Evolutionary conservation across 2,329 filamentous ascomycete species (phyloP).

Genomic region (Mycosphaerella arachidis): DNA sequence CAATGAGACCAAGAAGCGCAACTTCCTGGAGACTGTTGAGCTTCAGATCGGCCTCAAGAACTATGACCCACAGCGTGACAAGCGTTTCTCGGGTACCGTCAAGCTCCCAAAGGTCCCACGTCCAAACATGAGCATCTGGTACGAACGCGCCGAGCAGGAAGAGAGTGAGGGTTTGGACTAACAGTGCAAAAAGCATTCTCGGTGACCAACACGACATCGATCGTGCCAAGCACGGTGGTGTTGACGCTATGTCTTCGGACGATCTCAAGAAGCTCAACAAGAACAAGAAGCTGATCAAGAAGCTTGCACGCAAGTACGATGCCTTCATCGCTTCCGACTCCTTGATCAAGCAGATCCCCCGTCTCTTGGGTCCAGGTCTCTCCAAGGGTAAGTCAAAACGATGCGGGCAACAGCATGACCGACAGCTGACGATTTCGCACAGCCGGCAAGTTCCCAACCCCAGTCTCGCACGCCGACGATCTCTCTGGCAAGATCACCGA

Average conservation of each 20-base stretch:
- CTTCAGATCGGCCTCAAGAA: conserved; percentile 88
- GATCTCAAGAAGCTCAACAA: conserved; percentile 99
- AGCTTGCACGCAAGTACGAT: conserved; percentile 99
- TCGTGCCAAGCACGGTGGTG: conserved; percentile 97
- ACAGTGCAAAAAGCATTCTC: conserved; percentile 61
- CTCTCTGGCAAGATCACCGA: conserved; percentile 93
- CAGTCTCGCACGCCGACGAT: conserved; percentile 94
- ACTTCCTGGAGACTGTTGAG: conserved; percentile 59
- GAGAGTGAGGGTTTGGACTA: conserved; percentile 18
- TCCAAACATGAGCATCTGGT: conserved; percentile 85
- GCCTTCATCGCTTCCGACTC: conserved; percentile 96
- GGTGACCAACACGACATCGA: conserved; percentile 98
- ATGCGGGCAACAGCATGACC: neutral
- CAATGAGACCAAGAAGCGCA: conserved; percentile 40
- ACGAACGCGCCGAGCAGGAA: conserved; percentile 26
- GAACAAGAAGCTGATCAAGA: conserved; percentile 99
- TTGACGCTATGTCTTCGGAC: conserved; percentile 97
- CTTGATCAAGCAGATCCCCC: conserved; percentile 99
- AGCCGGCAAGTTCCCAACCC: conserved; percentile 99
- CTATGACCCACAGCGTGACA: conserved; percentile 98
- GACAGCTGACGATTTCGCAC: conserved; percentile 23
- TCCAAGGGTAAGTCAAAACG: conserved; percentile 69
- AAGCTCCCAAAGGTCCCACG: conserved; percentile 87
- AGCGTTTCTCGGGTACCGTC: conserved; percentile 99
- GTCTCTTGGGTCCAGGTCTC: conserved; percentile 97